phyloP scores from a whole-genome alignment of 2,329 filamentous ascomycete species.

The Acephala macrosclerotiorum region DNA sequence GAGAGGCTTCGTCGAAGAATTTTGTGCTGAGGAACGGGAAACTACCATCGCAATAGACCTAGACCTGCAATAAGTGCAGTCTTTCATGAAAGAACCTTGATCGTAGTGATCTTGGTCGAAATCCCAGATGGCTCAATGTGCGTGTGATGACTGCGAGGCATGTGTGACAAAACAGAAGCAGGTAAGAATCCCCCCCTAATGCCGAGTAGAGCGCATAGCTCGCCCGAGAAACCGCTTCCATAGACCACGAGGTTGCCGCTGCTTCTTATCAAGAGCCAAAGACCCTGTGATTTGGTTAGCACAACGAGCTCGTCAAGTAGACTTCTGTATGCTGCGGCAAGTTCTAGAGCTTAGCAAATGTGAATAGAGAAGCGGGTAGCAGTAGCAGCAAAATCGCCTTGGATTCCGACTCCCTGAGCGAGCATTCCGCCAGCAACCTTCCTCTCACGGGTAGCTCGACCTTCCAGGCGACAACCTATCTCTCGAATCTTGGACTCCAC shows the following conservation, averaged over 20 bases:
- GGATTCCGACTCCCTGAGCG: slow-evolving; percentile 69
- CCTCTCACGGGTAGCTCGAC: slow-evolving; percentile 50
- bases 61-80: background rate
- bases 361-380: no score
- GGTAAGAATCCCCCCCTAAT: background rate
- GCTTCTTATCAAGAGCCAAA: no score
- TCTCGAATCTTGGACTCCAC: slow-evolving; percentile 60
- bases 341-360: no score
- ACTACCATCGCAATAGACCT: background rate
- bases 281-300: no score
- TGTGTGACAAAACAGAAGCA: background rate
- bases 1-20: background rate
- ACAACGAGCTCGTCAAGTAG: no score
- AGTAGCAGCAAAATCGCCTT: no score
- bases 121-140: background rate
- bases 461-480: slow-evolving; percentile 65
- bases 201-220: background rate
- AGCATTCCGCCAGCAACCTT: slow-evolving; percentile 64
- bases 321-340: no score
- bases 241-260: no score
- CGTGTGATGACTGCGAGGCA: background rate
- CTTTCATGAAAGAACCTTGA: background rate
- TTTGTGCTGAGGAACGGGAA: background rate
- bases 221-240: background rate
- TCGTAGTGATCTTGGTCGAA: background rate